These are phyloP conservation scores for Aspergillus ochraceoroseus DNA, from an alignment of 2,329 filamentous ascomycete species.

Conservation along the genomic window DNA sequence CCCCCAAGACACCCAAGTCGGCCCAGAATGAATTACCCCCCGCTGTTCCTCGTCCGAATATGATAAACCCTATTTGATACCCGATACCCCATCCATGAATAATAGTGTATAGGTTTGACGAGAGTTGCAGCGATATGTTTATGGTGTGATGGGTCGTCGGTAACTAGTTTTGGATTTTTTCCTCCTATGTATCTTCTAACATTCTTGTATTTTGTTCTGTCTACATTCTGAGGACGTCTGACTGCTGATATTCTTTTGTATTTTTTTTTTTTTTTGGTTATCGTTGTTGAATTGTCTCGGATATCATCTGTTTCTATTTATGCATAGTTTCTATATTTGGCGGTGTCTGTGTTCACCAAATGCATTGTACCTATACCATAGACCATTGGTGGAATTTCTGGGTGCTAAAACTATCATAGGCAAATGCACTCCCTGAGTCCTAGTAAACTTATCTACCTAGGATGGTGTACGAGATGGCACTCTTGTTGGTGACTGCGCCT, in stretches of 20 bases:
- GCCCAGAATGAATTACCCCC: conserved; percentile 16
- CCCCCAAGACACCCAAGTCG: conserved; percentile 9
- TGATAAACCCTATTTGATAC: conserved; percentile 36
- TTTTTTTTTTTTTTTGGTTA: not conserved
- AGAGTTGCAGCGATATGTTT: conserved; percentile 1
- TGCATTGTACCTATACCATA: too few relatives aligned
- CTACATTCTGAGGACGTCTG: not conserved
- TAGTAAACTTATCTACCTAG: too few relatives aligned
- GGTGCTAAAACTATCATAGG: too few relatives aligned
- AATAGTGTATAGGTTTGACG: conserved; percentile 5
- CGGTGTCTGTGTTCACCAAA: too few relatives aligned
- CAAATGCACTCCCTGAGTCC: too few relatives aligned
- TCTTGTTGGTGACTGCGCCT: too few relatives aligned
- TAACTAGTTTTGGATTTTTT: not conserved
- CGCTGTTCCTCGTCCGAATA: conserved; percentile 29
- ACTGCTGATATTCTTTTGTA: not conserved
- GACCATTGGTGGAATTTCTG: too few relatives aligned
- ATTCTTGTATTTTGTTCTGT: not conserved
- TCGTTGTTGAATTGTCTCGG: not conserved
- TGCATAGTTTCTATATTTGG: too few relatives aligned
- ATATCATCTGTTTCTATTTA: not conserved
- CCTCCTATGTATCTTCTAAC: not conserved
- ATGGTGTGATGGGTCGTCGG: conserved; percentile 5
- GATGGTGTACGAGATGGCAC: too few relatives aligned
- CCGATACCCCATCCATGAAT: conserved; percentile 3